A percentile compares a stretch with the other conserved stretches of the same genome.
phyloP scores from a whole-genome alignment of 2,329 filamentous ascomycete species.

The Pestalotiopsis sp. region DNA sequence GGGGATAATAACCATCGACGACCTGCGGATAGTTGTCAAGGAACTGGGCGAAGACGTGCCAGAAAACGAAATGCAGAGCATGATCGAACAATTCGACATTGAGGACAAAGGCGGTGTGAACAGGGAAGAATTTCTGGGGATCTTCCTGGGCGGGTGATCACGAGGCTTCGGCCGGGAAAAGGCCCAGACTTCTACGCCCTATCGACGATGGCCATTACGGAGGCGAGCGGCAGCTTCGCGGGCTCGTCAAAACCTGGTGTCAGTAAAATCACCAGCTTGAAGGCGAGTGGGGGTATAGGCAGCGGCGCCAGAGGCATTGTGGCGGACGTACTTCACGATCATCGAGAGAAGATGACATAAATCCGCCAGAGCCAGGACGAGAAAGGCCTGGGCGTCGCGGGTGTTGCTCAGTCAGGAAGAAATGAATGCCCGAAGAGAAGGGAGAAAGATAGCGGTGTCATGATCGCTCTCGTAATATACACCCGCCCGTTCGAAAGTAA shows the following conservation, averaged over 20 bases:
- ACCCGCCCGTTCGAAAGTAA: neutral
- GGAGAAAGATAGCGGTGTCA: neutral
- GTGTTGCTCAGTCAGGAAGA: neutral
- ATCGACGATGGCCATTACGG: neutral
- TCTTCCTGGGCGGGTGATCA: slow-evolving; percentile 40
- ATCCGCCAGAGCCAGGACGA: neutral
- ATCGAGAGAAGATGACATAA: neutral
- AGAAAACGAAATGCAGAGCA: slow-evolving; percentile 88
- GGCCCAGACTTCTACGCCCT: neutral
- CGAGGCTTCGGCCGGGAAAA: neutral
- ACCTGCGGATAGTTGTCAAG: slow-evolving; percentile 82
- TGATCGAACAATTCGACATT: slow-evolving; percentile 98
- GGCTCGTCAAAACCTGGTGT: neutral
- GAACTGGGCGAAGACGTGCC: slow-evolving; percentile 92
- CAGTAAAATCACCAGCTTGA: neutral
- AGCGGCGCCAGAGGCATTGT: neutral
- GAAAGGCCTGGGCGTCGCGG: neutral
- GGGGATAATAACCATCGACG: slow-evolving; percentile 85
- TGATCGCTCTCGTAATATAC: neutral
- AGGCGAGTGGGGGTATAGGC: neutral
- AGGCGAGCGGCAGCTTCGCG: neutral
- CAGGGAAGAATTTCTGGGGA: slow-evolving; percentile 69
- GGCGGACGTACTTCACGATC: neutral
- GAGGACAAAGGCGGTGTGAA: slow-evolving; percentile 84
- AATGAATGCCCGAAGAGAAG: neutral